These are phyloP conservation scores for Sicyos edulis DNA, from an alignment of 306 rosid species.

Conservation along the genomic window DNA sequence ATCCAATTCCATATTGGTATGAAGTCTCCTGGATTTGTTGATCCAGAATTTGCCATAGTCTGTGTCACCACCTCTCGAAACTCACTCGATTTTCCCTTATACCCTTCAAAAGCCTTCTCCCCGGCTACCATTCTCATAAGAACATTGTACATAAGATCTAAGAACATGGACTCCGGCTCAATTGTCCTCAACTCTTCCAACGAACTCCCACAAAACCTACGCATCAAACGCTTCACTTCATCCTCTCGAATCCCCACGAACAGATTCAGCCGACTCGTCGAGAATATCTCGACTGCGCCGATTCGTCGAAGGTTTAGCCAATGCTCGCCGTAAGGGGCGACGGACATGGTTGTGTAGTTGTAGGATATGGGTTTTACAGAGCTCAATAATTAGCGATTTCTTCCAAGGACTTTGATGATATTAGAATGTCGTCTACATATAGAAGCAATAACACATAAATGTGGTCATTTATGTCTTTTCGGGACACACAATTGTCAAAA, in stretches of 20 bases:
- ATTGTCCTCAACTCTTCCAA: background rate
- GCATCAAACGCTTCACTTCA: slow-evolving; percentile 3
- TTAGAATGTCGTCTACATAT: too few relatives aligned
- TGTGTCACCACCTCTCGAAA: slow-evolving; percentile 2
- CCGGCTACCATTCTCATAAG: background rate
- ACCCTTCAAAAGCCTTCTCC: background rate
- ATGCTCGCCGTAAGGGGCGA: background rate
- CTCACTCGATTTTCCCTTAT: background rate
- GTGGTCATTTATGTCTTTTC: too few relatives aligned
- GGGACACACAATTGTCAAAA: too few relatives aligned
- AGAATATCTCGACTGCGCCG: background rate
- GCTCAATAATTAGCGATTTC: too few relatives aligned
- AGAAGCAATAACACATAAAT: too few relatives aligned
- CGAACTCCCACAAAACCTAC: background rate
- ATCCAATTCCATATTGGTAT: slow-evolving; percentile 12
- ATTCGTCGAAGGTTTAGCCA: slow-evolving; percentile 10
- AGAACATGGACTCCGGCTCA: background rate
- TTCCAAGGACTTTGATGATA: too few relatives aligned
- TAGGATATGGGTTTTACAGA: background rate
- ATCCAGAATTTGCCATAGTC: background rate
- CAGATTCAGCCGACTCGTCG: background rate
- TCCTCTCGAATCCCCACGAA: background rate
- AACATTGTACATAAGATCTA: slow-evolving; percentile 4
- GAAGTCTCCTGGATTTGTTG: slow-evolving; percentile 12
- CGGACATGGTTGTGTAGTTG: background rate